phyloP scores from a whole-genome alignment of 495 filamentous ascomycete genomes.

The Podospora tetraspora region DNA sequence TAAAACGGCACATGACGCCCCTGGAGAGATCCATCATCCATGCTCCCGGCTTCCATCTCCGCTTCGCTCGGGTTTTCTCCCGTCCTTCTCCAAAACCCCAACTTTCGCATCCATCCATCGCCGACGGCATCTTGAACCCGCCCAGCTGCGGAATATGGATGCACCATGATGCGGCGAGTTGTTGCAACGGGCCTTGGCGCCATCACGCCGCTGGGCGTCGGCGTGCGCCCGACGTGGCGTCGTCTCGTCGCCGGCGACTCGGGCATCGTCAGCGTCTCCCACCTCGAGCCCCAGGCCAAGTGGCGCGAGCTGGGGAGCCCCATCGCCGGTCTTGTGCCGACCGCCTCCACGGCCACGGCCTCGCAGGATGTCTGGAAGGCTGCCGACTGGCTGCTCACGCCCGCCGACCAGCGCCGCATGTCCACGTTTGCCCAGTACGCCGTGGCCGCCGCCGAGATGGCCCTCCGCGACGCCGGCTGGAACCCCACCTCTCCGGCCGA shows the following conservation, averaged over 20 bases:
- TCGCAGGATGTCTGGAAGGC: slow-evolving; percentile 53
- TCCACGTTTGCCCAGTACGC: slow-evolving; percentile 91
- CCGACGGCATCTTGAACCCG: neutral
- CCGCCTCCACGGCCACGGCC: neutral
- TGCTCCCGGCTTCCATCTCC: neutral
- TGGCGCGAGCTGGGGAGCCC: slow-evolving; percentile 72
- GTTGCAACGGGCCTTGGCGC: slow-evolving; percentile 93
- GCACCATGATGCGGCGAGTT: slow-evolving; percentile 70
- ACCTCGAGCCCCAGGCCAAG: slow-evolving; percentile 44
- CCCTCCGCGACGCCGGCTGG: slow-evolving; percentile 80
- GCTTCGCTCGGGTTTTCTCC: neutral
- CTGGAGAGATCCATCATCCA: neutral
- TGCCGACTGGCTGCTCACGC: slow-evolving; percentile 74
- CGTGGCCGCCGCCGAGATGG: slow-evolving; percentile 80
- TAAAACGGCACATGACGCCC: neutral
- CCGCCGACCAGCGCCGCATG: slow-evolving; percentile 74
- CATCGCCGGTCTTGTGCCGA: slow-evolving; percentile 77
- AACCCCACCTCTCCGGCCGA: slow-evolving; percentile 56
- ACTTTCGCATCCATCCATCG: neutral
- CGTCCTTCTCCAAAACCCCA: neutral
- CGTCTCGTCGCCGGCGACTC: slow-evolving; percentile 72
- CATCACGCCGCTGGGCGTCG: slow-evolving; percentile 85
- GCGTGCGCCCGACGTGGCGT: slow-evolving; percentile 71
- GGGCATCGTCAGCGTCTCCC: slow-evolving; percentile 66
- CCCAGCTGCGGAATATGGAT: slow-evolving; percentile 16